These are phyloP conservation scores for Phytophthora tentaculata DNA, from an alignment of 352 stramenopile species.

Conservation along the genomic window DNA sequence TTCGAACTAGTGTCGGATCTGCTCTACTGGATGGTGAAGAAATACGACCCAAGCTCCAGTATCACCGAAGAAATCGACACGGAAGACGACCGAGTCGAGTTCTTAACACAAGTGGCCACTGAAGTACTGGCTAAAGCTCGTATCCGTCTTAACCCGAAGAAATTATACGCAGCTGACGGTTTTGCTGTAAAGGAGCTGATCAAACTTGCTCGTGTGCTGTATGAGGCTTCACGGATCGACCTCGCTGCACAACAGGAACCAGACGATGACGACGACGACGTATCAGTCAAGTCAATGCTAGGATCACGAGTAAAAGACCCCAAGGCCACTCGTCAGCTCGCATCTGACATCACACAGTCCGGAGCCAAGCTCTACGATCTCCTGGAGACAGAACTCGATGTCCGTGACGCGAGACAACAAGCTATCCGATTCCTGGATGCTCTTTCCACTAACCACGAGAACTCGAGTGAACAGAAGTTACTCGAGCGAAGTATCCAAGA, in stretches of 20 bases:
- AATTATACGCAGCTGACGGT: slow-evolving; percentile 96
- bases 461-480: slow-evolving; percentile 86
- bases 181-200: slow-evolving; percentile 94
- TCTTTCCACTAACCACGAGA: slow-evolving; percentile 85
- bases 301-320: slow-evolving; percentile 87
- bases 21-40: slow-evolving; percentile 98
- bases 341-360: slow-evolving; percentile 94
- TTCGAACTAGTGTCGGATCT: slow-evolving; percentile 96
- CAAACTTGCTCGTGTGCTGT: slow-evolving; percentile 94
- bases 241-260: slow-evolving; percentile 53
- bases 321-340: slow-evolving; percentile 91
- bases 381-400: slow-evolving; percentile 90
- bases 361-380: slow-evolving; percentile 93
- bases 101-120: slow-evolving; percentile 88
- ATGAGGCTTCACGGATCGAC: slow-evolving; percentile 87
- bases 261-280: slow-evolving; percentile 76
- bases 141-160: slow-evolving; percentile 95
- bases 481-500: slow-evolving; percentile 88
- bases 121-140: slow-evolving; percentile 91
- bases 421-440: slow-evolving; percentile 94
- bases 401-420: slow-evolving; percentile 79
- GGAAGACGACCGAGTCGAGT: slow-evolving; percentile 94
- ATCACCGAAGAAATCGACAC: slow-evolving; percentile 95
- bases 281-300: slow-evolving; percentile 74
- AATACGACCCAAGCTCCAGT: slow-evolving; percentile 86